Evolutionary conservation across 495 filamentous ascomycete genomes (phyloP), one percentile per base, ranked within the genome.

Genomic region (Cercophora sp.): DNA sequence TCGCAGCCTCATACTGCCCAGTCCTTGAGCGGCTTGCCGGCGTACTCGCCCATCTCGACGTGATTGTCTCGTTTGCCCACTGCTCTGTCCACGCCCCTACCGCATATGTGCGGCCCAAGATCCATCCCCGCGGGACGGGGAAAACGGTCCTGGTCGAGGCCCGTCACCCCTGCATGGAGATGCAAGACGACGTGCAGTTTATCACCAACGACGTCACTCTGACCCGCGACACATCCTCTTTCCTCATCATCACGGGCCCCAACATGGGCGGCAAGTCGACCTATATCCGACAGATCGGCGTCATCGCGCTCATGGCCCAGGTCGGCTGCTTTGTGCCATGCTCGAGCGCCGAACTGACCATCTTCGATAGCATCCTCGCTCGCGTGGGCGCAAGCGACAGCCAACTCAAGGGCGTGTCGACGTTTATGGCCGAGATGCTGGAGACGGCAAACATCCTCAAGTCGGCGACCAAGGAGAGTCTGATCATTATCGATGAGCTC

Each of bases 351-450:
- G 91, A 96, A 61, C 72, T 99, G 46, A 95, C 90, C 20, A 89
- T 99, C 52, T 99, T 97, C 69, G 93, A 99, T 71, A 94, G 89
- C 64, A 96, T 99, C 51, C 89, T 99, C 27, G 94, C 93, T 8
- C 86, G 93, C 57, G 93, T 99, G 3, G 93, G 93, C 45, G 93
- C 93, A 4, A 91, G 85, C 63, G 93, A 99, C 68, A 91, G 87
- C 5, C 93, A 97, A 65, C 82, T 99, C 31, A 99, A 99, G 70
- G 93, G 93, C 29, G 94, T 99, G 6, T 95, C 89, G 34, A 99
- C 93, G 0, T 99, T 99, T 76, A 99, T 99, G 94, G 94, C 94
- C 0, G 93, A 99, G 73, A 99, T 99, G 93, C 79, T 99, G 22
- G 93, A 99, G 64, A 99, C 93, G 0, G 89, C 93, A 51, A 96